phyloP scores from a whole-genome alignment of 1,284 basidiomycete species.

The Anthracocystis setariae region DNA sequence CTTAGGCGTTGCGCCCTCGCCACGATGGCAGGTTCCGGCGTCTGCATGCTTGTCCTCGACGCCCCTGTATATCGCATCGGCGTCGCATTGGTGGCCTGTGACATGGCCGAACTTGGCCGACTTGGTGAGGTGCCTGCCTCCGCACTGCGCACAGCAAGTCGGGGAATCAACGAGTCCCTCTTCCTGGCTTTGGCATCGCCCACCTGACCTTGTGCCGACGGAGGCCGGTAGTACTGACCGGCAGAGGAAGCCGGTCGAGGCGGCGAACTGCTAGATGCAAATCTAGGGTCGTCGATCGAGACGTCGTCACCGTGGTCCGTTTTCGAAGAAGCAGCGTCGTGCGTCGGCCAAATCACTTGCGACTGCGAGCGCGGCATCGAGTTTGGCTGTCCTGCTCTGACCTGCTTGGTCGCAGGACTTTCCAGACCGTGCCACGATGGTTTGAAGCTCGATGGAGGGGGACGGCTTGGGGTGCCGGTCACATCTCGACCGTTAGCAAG shows the following conservation, averaged over 20 bases:
- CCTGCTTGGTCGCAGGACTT: neutral
- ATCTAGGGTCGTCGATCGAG: slow-evolving; percentile 40
- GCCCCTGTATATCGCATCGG: slow-evolving; percentile 44
- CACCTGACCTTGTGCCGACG: slow-evolving; percentile 42
- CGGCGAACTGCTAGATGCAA: slow-evolving; percentile 9
- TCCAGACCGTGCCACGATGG: slow-evolving; percentile 39
- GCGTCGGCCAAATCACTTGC: slow-evolving; percentile 32
- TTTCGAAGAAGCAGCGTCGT: neutral
- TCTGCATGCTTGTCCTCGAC: slow-evolving; percentile 58
- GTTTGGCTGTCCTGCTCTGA: slow-evolving; percentile 8
- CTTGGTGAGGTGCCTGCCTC: slow-evolving; percentile 17
- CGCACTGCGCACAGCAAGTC: slow-evolving; percentile 33
- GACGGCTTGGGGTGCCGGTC: slow-evolving; percentile 29
- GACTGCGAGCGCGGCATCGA: slow-evolving; percentile 40
- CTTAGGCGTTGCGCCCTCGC: slow-evolving; percentile 56
- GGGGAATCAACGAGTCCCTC: slow-evolving; percentile 52
- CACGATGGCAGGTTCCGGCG: slow-evolving; percentile 60
- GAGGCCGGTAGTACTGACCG: slow-evolving; percentile 56
- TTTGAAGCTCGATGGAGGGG: slow-evolving; percentile 44
- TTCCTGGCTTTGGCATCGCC: slow-evolving; percentile 37
- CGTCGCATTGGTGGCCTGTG: slow-evolving; percentile 43
- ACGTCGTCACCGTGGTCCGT: slow-evolving; percentile 11
- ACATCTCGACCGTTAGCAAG: slow-evolving; percentile 8
- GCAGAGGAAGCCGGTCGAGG: slow-evolving; percentile 39
- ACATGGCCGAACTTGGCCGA: slow-evolving; percentile 56